Conservation (phyloP, 2,329 filamentous ascomycete genomes). For the Polytolypa hystricis region DNA sequence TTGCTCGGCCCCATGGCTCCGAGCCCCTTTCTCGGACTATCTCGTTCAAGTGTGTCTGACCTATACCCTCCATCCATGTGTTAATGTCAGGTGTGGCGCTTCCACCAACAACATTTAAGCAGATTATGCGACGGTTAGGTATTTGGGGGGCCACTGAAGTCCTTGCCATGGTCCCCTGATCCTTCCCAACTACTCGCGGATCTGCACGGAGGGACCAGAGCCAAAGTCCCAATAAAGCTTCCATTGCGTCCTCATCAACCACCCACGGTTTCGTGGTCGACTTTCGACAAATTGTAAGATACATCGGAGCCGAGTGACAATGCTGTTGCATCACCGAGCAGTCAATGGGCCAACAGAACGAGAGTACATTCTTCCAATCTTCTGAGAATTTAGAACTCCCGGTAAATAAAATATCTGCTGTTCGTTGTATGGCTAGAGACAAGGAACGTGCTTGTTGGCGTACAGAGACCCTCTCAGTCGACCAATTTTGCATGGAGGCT, state of each 20-base stretch:
- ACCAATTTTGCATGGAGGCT: too few relatives aligned
- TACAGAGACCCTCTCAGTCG: too few relatives aligned
- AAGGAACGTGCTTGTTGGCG: neutral
- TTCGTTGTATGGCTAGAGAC: neutral
- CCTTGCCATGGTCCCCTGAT: neutral
- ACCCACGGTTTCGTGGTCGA: slow-evolving; percentile 13
- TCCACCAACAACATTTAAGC: slow-evolving; percentile 12
- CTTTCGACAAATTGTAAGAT: neutral
- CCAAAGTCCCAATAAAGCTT: slow-evolving; percentile 25
- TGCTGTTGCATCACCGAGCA: too few relatives aligned
- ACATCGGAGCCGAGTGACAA: too few relatives aligned
- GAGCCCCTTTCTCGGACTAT: neutral
- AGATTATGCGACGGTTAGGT: slow-evolving; percentile 10
- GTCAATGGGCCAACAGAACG: too few relatives aligned
- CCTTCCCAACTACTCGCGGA: slow-evolving; percentile 12
- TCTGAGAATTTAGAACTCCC: too few relatives aligned
- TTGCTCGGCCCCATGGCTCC: too few relatives aligned
- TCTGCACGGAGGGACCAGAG: too few relatives aligned
- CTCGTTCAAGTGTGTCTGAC: slow-evolving; percentile 10
- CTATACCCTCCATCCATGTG: slow-evolving; percentile 2
- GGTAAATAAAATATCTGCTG: too few relatives aligned
- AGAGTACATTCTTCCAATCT: too few relatives aligned
- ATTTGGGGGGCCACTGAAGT: neutral
- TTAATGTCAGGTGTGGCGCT: slow-evolving; percentile 13
- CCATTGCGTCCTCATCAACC: slow-evolving; percentile 17